Evolutionary conservation across 2,329 filamentous ascomycete genomes (phyloP), one percentile per base, ranked within the genome.

Genomic region (Fonsecaea nubica): DNA sequence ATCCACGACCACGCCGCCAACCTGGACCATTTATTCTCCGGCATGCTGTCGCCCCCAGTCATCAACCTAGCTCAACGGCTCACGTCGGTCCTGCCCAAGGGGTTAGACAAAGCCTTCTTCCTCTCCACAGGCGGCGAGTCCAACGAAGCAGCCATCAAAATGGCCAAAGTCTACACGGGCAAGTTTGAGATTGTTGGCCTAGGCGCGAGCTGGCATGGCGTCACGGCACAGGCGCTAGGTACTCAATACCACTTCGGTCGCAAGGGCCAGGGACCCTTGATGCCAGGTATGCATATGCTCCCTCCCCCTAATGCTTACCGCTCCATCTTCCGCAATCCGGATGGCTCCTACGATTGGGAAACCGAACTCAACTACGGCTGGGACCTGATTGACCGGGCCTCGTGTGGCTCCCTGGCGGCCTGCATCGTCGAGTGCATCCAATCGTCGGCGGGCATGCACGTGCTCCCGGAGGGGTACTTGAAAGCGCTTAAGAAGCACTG

Each of bases 181-280:
- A 89, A 87, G 59, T 90, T 87, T 71, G 87, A 90, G 74, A 83
- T 90, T 58, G 85, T 90, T 4, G 88, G 81, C 0, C 79, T 90
- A 60, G 82, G 81, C 0, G 83, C 83, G 0, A 86, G 83, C 38
- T 90, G 83, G 79, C 87, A 90, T 75, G 87, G 87, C 15, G 79
- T 90, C 65, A 89, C 87, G 0, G 79, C 79, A 4, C 84, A 79
- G 2, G 80, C 87, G 0, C 77, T 81, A 0, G 80, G 81, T 0
- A 84, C 86, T 0, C 84, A 84, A 1, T 88, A 86, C 73, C 81
- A 83, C 52, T 80, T 81, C 12, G 86, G 85, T 0, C 78, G 86
- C 2, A 81, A 78, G 62, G 81, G 81, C 2, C 77, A 78, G 56
- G 81, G 81, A 0, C 81, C 80, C 6, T 65, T 74, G 5, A 82